These are phyloP conservation scores for Candida tallmaniae DNA, from an alignment of 805 yeast species.

Conservation along the genomic window DNA sequence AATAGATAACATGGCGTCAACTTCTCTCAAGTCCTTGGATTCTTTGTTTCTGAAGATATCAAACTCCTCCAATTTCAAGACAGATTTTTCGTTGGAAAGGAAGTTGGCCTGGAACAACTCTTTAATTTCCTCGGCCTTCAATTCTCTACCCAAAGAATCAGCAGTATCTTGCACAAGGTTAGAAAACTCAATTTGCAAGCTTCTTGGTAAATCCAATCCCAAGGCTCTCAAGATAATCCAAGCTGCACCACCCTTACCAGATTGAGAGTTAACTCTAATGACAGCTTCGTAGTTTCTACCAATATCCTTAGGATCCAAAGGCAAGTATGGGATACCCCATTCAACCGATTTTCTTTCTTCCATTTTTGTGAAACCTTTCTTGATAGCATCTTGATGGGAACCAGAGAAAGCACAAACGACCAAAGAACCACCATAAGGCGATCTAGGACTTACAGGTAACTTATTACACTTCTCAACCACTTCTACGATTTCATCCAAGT, in stretches of 20 bases:
- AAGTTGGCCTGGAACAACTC: constrained; percentile 52
- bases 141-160: constrained; percentile 63
- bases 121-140: constrained; percentile 62
- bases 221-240: constrained; percentile 70
- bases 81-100: constrained; percentile 32
- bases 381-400: constrained; percentile 67
- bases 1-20: constrained; percentile 35
- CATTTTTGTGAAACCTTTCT: constrained; percentile 56
- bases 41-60: constrained; percentile 35
- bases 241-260: constrained; percentile 88
- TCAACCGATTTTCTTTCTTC: constrained; percentile 34
- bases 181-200: constrained; percentile 65
- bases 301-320: constrained; percentile 76
- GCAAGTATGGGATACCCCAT: constrained; percentile 75
- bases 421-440: constrained; percentile 76
- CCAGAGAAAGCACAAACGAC: constrained; percentile 80
- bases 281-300: constrained; percentile 81
- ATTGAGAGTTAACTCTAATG: constrained; percentile 78
- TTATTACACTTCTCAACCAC: constrained; percentile 74
- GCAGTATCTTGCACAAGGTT: constrained; percentile 60
- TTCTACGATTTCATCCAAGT: constrained; percentile 60
- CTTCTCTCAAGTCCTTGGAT: constrained; percentile 35
- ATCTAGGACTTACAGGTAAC: constrained; percentile 68
- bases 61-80: constrained; percentile 39
- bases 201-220: constrained; percentile 72